These are phyloP conservation scores for Erucastrum elatum DNA, from an alignment of 345 rosid genomes.

Conservation along the genomic window DNA sequence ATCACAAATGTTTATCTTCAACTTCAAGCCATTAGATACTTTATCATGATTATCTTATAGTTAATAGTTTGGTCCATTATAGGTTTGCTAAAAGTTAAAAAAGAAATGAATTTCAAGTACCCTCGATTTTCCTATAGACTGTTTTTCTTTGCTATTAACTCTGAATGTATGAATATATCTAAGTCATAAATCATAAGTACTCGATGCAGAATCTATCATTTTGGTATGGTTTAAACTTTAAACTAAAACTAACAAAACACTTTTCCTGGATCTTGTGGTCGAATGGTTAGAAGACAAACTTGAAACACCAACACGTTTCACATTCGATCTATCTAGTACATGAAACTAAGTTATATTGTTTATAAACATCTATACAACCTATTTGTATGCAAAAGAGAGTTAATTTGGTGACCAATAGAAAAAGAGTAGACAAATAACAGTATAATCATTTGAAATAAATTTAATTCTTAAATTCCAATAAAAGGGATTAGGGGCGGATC, in stretches of 20 bases:
- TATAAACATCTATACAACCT: too few relatives aligned
- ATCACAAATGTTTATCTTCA: not conserved
- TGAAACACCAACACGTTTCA: too few relatives aligned
- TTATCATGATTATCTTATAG: not conserved
- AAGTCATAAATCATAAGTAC: not conserved
- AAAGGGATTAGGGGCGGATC: too few relatives aligned
- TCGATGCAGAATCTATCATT: not conserved
- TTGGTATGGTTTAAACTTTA: not conserved
- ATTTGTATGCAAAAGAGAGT: too few relatives aligned
- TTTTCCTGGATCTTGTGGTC: too few relatives aligned
- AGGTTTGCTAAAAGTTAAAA: not conserved
- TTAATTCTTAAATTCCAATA: too few relatives aligned
- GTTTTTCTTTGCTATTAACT: not conserved
- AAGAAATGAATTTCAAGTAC: not conserved
- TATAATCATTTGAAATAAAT: not conserved
- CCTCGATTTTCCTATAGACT: not conserved
- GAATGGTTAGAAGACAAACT: too few relatives aligned
- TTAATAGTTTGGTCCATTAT: not conserved
- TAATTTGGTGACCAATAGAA: not conserved
- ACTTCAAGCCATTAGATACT: not conserved
- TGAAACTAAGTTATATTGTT: too few relatives aligned
- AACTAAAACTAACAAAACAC: not conserved
- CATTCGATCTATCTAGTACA: too few relatives aligned
- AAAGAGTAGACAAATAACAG: not conserved
- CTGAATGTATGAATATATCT: not conserved